Evolutionary conservation across 2,329 filamentous ascomycete species (phyloP), one percentile per base, ranked within the genome.

Genomic region (Hypomyces rosellus): DNA sequence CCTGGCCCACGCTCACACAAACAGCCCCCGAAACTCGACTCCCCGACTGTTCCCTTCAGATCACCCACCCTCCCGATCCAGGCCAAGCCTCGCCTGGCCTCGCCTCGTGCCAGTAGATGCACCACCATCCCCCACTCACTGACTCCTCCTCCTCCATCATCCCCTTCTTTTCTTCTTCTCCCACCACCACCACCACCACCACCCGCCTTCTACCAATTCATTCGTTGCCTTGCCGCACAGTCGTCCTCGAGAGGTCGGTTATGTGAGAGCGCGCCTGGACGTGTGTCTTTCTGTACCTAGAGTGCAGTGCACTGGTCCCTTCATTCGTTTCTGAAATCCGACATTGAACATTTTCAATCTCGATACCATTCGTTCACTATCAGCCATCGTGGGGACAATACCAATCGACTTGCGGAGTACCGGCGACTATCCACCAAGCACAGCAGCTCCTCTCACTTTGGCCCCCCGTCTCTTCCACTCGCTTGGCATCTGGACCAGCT

Each of bases 401-500:
- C 25, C 25, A 30, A 11, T 30, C 25, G 25, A 30, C 25, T 30
- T 30, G 25, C 25, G 20, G 20, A 20, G 20, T 30, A 30, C 25
- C 25, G 25, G 25, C 25, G 25, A 30, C 25, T 30, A 30, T 30
- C 25, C 9, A 30, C 9, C 9, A 11, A n/a, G n/a, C n/a, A 6
- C 25, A 30, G 6, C 6, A 4, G 9, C 25, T 11, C 25, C 25
- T 30, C 25, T 30, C 25, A 30, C 25, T 3, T 46, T 38, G 9
- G 22, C 42, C 42, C n/a, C 30, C 30, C 42, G 43, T 51, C 41
- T 39, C 14, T 45, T 39, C 30, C 15, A 15, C 34, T 42, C 38
- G 25, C 36, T 34, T 60, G 60, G 59, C 59, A 63, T 47, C 53
- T 58, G 57, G 57, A 56, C 61, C 60, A 65, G 57, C 55, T 54